Conservation (phyloP, 345 rosid genomes). For the Ailanthus altissimus region DNA sequence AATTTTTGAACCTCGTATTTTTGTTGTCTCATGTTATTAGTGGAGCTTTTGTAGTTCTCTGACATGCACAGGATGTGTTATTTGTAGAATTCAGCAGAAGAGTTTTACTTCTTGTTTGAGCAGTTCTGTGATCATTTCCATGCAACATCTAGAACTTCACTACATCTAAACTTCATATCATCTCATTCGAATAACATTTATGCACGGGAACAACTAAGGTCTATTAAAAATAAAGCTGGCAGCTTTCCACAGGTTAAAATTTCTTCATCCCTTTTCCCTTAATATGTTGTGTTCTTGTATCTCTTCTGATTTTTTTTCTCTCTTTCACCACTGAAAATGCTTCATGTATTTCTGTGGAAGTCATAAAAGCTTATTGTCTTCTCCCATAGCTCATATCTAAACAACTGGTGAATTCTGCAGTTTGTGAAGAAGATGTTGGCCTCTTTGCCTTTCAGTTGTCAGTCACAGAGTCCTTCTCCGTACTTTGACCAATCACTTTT, state of each 20-base stretch:
- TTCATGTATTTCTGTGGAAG: not conserved
- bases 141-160: constrained; percentile 58
- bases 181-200: constrained; percentile 81
- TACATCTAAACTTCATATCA: constrained; percentile 76
- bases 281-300: not conserved
- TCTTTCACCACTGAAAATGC: not conserved
- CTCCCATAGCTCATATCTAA: constrained; percentile 15
- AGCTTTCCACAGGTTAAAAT: constrained; percentile 56
- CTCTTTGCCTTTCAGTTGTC: constrained; percentile 80
- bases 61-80: constrained; percentile 21
- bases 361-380: not conserved
- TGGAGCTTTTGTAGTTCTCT: constrained; percentile 13
- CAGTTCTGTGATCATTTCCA: constrained; percentile 78
- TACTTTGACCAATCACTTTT: constrained; percentile 94
- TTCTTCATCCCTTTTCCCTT: not conserved
- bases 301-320: not conserved
- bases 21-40: not conserved
- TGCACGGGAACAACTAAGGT: constrained; percentile 72
- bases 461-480: constrained; percentile 96
- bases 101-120: constrained; percentile 82
- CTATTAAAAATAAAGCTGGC: constrained; percentile 66
- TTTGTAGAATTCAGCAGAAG: constrained; percentile 83
- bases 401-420: constrained; percentile 45
- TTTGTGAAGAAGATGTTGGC: constrained; percentile 87
- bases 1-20: constrained; percentile 5